Conservation (phyloP, 441 rosid species). For the Gossypium lobatum region DNA sequence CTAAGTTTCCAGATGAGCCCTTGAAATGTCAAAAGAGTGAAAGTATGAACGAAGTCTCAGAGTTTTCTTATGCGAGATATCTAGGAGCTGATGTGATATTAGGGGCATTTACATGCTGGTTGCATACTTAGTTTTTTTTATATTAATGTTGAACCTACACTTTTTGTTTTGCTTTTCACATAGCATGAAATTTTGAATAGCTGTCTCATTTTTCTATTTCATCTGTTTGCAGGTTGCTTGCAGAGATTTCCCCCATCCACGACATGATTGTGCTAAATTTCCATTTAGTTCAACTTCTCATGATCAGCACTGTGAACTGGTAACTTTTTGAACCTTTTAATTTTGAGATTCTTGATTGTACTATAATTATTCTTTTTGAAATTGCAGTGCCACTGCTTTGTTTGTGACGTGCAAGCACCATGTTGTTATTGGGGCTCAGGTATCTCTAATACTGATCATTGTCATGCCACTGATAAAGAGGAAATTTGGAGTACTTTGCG, state of each 20-base stretch:
- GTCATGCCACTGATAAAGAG: constrained; percentile 76
- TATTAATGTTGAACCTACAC: constrained; percentile 1
- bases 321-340: constrained; percentile 14
- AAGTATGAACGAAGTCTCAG: background rate
- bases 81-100: background rate
- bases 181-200: background rate
- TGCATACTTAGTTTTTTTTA: background rate
- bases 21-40: background rate
- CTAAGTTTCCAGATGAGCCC: background rate
- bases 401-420: constrained; percentile 81
- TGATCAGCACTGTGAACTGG: constrained; percentile 60
- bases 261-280: constrained; percentile 68
- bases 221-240: constrained; percentile 67
- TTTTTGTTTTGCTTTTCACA: background rate
- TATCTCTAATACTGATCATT: constrained; percentile 42
- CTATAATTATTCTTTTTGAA: background rate
- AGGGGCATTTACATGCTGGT: background rate
- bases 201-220: background rate
- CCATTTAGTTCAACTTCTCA: constrained; percentile 62
- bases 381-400: constrained; percentile 89
- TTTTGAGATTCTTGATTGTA: background rate
- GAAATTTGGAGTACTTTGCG: constrained; percentile 56
- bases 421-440: constrained; percentile 64
- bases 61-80: background rate
- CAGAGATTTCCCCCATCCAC: constrained; percentile 84